Evolutionary conservation across 1,139 yeast species (phyloP).

Genomic region (Petasospora rhodanensis): DNA sequence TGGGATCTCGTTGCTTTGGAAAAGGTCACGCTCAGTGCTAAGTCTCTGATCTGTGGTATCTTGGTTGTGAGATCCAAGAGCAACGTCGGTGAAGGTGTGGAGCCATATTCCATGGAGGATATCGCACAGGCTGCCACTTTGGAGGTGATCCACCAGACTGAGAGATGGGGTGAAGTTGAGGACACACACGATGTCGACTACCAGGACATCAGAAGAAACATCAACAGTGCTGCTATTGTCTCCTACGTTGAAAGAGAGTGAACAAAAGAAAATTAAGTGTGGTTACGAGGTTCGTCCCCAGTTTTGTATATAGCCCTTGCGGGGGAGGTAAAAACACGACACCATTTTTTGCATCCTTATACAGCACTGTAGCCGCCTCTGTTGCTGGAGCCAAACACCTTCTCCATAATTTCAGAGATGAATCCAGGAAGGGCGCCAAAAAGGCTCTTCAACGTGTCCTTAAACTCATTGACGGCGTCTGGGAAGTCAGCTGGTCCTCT

Average conservation of each 20-base stretch:
- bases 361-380: constrained; percentile 94
- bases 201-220: constrained; percentile 78
- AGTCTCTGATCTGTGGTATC: constrained; percentile 79
- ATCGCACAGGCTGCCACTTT: constrained; percentile 73
- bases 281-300: no score
- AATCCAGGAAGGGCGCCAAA: constrained; percentile 67
- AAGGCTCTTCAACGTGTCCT: constrained; percentile 61
- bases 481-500: constrained; percentile 40
- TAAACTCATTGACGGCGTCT: constrained; percentile 64
- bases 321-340: no score
- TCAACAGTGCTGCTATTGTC: constrained; percentile 76
- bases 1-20: constrained; percentile 89
- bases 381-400: constrained; percentile 58
- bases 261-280: no score
- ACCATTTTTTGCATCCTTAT: no score
- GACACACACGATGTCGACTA: constrained; percentile 96
- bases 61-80: constrained; percentile 27
- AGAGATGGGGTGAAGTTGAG: constrained; percentile 96
- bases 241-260: constrained; percentile 32
- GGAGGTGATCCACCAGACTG: constrained; percentile 81
- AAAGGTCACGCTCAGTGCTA: constrained; percentile 77
- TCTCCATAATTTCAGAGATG: constrained; percentile 61
- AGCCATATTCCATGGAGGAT: constrained; percentile 50
- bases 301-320: no score
- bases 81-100: constrained; percentile 21